These are phyloP conservation scores for Torrubiella hemipterigena DNA, from an alignment of 2,329 filamentous ascomycete genomes.

Conservation along the genomic window DNA sequence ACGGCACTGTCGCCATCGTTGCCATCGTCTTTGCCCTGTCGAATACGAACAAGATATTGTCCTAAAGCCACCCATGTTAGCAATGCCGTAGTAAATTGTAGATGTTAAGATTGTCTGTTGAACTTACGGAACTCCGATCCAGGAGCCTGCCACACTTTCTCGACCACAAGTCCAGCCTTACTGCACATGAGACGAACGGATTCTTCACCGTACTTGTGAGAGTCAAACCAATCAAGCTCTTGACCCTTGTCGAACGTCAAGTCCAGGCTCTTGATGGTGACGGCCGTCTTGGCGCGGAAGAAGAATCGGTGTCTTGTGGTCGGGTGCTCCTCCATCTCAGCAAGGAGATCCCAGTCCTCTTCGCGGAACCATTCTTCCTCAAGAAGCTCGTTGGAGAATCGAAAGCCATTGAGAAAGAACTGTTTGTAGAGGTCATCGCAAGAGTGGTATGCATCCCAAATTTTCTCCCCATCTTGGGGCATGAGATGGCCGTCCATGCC, in stretches of 20 bases:
- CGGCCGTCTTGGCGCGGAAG: constrained; percentile 21
- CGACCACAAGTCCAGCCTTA: constrained; percentile 23
- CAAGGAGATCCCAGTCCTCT: constrained; percentile 24
- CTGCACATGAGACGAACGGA: constrained; percentile 25
- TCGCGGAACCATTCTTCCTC: constrained; percentile 21
- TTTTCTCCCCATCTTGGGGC: constrained; percentile 19
- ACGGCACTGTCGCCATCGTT: constrained; percentile 26
- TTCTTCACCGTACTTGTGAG: constrained; percentile 26
- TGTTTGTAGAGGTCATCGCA: constrained; percentile 19
- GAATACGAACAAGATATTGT: constrained; percentile 24
- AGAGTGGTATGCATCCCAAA: constrained; percentile 27
- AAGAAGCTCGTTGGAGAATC: constrained; percentile 21
- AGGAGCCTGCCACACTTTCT: constrained; percentile 22
- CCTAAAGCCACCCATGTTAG: constrained; percentile 12
- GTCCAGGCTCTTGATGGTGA: constrained; percentile 14
- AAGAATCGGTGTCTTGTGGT: constrained; percentile 27
- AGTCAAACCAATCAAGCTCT: constrained; percentile 30
- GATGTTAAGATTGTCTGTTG: constrained; percentile 1
- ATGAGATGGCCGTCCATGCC: constrained; percentile 29
- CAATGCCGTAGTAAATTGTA: neutral
- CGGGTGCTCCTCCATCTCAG: constrained; percentile 21
- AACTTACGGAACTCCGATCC: constrained; percentile 26
- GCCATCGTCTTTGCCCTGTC: constrained; percentile 14
- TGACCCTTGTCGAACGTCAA: constrained; percentile 17
- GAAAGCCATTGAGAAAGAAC: constrained; percentile 28